These are phyloP conservation scores for Penicillium salamii DNA, from an alignment of 495 filamentous ascomycete genomes.

Conservation along the genomic window DNA sequence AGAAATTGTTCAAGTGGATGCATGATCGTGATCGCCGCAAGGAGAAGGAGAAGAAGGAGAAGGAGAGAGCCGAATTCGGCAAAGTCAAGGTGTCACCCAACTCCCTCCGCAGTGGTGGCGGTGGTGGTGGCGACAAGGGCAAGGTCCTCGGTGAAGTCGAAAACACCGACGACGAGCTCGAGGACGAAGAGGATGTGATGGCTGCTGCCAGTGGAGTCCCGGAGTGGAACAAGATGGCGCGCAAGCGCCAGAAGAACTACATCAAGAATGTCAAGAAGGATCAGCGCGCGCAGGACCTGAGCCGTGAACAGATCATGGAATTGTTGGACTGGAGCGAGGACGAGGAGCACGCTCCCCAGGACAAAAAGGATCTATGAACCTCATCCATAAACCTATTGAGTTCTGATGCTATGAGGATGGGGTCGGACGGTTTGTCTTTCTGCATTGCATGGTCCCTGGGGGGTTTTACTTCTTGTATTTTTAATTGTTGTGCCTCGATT, in stretches of 20 bases:
- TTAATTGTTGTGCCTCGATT: background rate
- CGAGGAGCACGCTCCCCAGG: constrained; percentile 31
- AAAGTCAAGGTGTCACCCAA: constrained; percentile 61
- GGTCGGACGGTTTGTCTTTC: background rate
- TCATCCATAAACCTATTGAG: too few relatives aligned
- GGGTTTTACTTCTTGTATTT: constrained; percentile 5
- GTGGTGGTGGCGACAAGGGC: constrained; percentile 48
- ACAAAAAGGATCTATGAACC: constrained; percentile 22
- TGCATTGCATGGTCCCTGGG: constrained; percentile 10
- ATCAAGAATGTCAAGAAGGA: constrained; percentile 46
- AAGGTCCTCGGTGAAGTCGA: constrained; percentile 42
- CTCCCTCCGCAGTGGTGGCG: constrained; percentile 54
- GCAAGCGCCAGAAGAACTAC: constrained; percentile 62
- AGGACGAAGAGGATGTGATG: constrained; percentile 52
- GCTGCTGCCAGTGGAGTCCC: constrained; percentile 45
- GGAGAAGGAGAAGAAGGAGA: constrained; percentile 48
- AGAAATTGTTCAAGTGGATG: constrained; percentile 48
- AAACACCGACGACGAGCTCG: constrained; percentile 52
- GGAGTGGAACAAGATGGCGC: constrained; percentile 51
- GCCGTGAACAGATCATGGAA: constrained; percentile 61
- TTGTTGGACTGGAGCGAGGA: constrained; percentile 60
- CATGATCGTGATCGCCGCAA: constrained; percentile 55
- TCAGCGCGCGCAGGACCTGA: constrained; percentile 41
- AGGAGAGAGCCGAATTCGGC: constrained; percentile 31
- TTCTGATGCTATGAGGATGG: background rate